Conservation (phyloP, 495 filamentous ascomycete species). For the Penicillium antarcticum region DNA sequence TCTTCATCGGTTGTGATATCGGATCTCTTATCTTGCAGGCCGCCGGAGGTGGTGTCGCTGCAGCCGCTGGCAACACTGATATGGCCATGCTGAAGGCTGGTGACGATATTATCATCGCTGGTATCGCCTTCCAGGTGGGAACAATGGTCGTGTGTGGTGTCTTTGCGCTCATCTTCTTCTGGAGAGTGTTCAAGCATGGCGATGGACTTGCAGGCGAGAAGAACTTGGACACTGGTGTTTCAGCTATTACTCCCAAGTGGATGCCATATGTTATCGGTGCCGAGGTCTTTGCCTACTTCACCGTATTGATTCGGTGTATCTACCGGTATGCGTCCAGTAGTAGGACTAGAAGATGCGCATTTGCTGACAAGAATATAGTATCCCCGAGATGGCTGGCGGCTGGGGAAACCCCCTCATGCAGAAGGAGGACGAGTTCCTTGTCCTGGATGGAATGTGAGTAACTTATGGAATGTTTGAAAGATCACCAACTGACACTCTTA, state of each 20-base stretch:
- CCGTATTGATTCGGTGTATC: conserved; percentile 63
- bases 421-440: conserved; percentile 58
- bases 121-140: conserved; percentile 66
- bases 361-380: conserved; percentile 24
- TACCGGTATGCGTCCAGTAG: conserved; percentile 48
- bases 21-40: conserved; percentile 62
- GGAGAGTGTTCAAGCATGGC: conserved; percentile 38
- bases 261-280: conserved; percentile 53
- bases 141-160: conserved; percentile 58
- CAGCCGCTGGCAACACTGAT: conserved; percentile 23
- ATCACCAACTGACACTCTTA: neutral
- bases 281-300: conserved; percentile 54
- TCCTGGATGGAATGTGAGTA: conserved; percentile 54
- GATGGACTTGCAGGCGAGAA: conserved; percentile 29
- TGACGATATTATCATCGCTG: conserved; percentile 67
- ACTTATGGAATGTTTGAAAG: neutral
- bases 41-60: conserved; percentile 60
- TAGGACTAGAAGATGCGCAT: neutral
- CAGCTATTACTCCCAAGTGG: conserved; percentile 22
- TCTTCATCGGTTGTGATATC: conserved; percentile 66
- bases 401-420: conserved; percentile 66
- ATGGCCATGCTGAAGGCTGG: conserved; percentile 24
- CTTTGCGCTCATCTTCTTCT: conserved; percentile 48
- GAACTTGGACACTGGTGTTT: conserved; percentile 12
- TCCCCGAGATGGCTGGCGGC: conserved; percentile 63